Evolutionary conservation across 148 eudicot species (phyloP), one percentile per base, ranked within the genome.

Genomic region (Pharnaceum exiguum): DNA sequence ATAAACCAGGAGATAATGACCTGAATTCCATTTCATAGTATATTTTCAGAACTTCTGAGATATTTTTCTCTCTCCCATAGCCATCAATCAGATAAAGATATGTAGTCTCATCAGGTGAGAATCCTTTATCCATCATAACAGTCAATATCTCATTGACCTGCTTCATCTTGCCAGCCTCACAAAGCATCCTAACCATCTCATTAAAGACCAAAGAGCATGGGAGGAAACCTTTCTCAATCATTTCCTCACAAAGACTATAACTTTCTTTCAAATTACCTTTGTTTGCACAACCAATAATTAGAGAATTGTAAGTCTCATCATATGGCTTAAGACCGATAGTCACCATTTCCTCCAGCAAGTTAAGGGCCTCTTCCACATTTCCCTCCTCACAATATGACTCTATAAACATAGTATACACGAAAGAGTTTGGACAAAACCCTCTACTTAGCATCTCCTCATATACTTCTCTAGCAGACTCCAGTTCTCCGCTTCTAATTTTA

Each of bases 11-110:
- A 39, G 81, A 57, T 21, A 87, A 32, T 17, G 69, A 73, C 60
- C 70, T 78, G 51, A 70, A 82, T 47, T 80, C 86, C 88, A 85
- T 85, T 77, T 91, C 97, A 62, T 84, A 68, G 27, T 80, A 82
- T 35, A 91, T 51, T 71, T 85, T 87, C 26, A 78, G 70, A 67
- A 72, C 76, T 56, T 84, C n/a, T 36, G 79, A 75, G 46, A 72
- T 30, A 13, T 81, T 75, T 48, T 77, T 81, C 57, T 75, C 79
- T 66, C 60, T 66, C 36, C 63, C 70, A 74, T 82, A 85, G 22
- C 97, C 97, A 18, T 70, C 74, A 59, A 85, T 73, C 29, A 91
- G 74, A 75, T 40, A 65, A 58, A 65, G 59, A 48, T 71, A 90
- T 13, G 87, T 79, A 25, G 67, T 61, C 56, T 73, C 71, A 54